Evolutionary conservation across 106 monocot species (phyloP).

Genomic region (Dendrobium catenatum): DNA sequence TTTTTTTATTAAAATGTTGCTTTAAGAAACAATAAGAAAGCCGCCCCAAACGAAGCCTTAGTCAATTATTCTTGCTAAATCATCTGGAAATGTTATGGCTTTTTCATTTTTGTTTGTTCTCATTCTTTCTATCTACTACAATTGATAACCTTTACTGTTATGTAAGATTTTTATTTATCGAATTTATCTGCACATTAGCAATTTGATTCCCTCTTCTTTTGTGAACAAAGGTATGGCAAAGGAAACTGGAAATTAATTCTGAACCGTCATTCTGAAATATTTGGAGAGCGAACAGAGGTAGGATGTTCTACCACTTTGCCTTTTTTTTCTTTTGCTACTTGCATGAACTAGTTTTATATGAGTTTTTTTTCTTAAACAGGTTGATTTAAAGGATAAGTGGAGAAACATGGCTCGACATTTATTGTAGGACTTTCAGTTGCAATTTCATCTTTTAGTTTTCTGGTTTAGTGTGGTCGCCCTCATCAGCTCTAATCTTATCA

Average conservation of each 20-base stretch:
- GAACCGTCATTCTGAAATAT: neutral
- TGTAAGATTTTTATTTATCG: neutral
- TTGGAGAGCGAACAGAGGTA: conserved; percentile 10
- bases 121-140: neutral
- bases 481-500: neutral
- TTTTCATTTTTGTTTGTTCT: neutral
- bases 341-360: neutral
- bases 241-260: conserved; percentile 8
- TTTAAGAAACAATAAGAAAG: too few species aligned
- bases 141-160: neutral
- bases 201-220: neutral
- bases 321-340: neutral
- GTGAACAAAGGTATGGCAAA: conserved; percentile 9
- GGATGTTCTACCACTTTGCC: neutral
- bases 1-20: too few species aligned
- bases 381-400: conserved; percentile 11
- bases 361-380: neutral
- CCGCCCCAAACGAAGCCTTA: neutral
- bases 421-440: neutral
- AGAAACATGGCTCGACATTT: neutral
- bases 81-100: neutral
- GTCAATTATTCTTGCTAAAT: neutral
- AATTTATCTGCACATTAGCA: neutral
- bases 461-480: neutral
- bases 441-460: neutral